Conservation (phyloP, 805 yeast genomes). For the Schwanniomyces vanrijiae region DNA sequence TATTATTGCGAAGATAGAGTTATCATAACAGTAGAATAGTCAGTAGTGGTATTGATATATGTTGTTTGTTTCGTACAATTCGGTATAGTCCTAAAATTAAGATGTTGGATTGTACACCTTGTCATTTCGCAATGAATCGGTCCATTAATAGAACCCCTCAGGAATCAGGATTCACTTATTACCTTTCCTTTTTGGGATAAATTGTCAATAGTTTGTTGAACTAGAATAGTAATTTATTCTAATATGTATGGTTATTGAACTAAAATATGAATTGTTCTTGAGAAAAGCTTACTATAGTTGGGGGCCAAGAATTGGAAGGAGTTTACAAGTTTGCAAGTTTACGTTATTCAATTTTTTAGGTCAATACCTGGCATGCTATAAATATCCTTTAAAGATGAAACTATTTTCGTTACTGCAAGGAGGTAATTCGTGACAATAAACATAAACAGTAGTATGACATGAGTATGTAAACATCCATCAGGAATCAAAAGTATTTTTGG, state of each 20-base stretch:
- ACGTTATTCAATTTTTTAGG: no score
- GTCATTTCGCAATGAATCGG: neutral
- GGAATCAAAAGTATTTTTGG: no score
- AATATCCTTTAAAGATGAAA: neutral
- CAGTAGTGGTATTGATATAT: neutral
- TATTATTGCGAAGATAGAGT: neutral
- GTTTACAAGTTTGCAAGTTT: no score
- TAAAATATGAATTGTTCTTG: no score
- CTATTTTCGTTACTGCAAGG: neutral
- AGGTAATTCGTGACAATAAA: neutral
- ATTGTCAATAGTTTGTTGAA: neutral
- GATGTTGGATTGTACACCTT: neutral
- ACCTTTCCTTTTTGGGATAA: conserved; percentile 1
- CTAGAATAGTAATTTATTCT: neutral
- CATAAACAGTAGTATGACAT: neutral
- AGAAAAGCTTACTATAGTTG: neutral
- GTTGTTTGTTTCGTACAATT: neutral
- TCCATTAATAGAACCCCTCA: neutral
- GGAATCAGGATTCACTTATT: conserved; percentile 1
- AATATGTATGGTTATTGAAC: neutral
- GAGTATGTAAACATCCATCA: neutral
- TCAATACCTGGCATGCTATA: neutral
- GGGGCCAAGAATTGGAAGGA: neutral
- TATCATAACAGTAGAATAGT: neutral
- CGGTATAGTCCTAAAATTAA: no score